Evolutionary conservation across 2,329 filamentous ascomycete species (phyloP).

Genomic region (Salinomyces thailandicus): DNA sequence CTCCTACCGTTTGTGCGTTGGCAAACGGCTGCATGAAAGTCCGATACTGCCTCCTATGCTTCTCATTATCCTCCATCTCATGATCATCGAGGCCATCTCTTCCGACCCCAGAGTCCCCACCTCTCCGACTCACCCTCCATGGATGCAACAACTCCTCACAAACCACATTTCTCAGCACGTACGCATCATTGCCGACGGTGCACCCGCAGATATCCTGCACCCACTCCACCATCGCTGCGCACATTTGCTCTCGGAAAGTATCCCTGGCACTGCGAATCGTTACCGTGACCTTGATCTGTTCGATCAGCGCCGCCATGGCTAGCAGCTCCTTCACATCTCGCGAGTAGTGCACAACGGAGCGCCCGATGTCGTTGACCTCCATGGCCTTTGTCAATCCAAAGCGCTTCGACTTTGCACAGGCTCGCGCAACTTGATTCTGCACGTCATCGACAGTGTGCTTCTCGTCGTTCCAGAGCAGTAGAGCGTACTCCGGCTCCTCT

Average conservation of each 20-base stretch:
- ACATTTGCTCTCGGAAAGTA: slow-evolving; percentile 97
- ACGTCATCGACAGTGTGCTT: slow-evolving; percentile 95
- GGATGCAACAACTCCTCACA: slow-evolving; percentile 85
- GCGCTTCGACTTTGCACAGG: slow-evolving; percentile 61
- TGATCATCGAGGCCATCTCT: slow-evolving; percentile 75
- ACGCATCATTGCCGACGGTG: slow-evolving; percentile 66
- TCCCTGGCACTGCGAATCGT: slow-evolving; percentile 89
- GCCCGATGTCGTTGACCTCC: slow-evolving; percentile 80
- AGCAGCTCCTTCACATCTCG: slow-evolving; percentile 63
- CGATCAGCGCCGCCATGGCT: slow-evolving; percentile 70
- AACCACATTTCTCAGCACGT: slow-evolving; percentile 68
- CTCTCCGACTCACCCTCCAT: slow-evolving; percentile 70
- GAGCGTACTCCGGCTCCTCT: slow-evolving; percentile 59
- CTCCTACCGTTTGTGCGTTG: background rate
- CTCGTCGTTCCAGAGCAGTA: slow-evolving; percentile 95
- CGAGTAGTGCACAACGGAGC: slow-evolving; percentile 72
- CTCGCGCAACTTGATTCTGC: slow-evolving; percentile 76
- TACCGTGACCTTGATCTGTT: slow-evolving; percentile 91
- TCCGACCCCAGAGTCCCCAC: slow-evolving; percentile 74
- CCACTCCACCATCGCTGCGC: slow-evolving; percentile 95
- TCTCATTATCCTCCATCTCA: slow-evolving; percentile 47
- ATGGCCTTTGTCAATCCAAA: slow-evolving; percentile 68
- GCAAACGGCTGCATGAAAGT: slow-evolving; percentile 25
- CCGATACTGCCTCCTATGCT: slow-evolving; percentile 29
- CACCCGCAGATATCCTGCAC: slow-evolving; percentile 85